Evolutionary conservation across 2,329 filamentous ascomycete genomes (phyloP).

Genomic region (Diaporthe australafricana): DNA sequence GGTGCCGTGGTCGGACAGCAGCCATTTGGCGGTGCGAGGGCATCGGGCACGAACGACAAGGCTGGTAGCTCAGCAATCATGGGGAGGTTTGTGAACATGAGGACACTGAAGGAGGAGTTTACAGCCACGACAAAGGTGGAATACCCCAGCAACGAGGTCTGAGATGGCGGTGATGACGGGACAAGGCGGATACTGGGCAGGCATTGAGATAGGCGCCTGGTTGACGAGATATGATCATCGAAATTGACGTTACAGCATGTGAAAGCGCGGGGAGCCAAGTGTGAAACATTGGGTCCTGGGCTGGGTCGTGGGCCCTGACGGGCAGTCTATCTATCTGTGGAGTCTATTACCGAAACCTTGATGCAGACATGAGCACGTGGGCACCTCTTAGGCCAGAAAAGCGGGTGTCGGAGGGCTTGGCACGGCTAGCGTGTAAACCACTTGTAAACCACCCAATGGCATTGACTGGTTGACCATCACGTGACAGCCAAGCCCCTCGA

Average conservation of each 20-base stretch:
- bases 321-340: background rate
- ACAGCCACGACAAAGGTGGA: conserved; percentile 68
- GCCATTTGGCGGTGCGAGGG: conserved; percentile 76
- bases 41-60: conserved; percentile 78
- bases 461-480: no score
- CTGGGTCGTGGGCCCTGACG: background rate
- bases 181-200: background rate
- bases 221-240: background rate
- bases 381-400: conserved; percentile 34
- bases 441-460: no score
- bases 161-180: conserved; percentile 34
- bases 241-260: conserved; percentile 17
- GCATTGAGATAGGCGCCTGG: background rate
- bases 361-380: conserved; percentile 29
- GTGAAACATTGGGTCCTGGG: background rate
- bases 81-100: conserved; percentile 61
- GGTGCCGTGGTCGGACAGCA: conserved; percentile 80
- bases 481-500: no score
- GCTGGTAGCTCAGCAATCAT: conserved; percentile 63
- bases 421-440: no score
- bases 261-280: conserved; percentile 19
- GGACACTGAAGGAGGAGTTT: conserved; percentile 78
- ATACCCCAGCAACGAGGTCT: conserved; percentile 79
- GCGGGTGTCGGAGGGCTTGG: no score
- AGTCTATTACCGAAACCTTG: background rate